Percentiles rank a stretch among this genome's conserved stretches.
phyloP scores from a whole-genome alignment of 1,284 basidiomycete genomes.

The Pseudozyma sp. region DNA sequence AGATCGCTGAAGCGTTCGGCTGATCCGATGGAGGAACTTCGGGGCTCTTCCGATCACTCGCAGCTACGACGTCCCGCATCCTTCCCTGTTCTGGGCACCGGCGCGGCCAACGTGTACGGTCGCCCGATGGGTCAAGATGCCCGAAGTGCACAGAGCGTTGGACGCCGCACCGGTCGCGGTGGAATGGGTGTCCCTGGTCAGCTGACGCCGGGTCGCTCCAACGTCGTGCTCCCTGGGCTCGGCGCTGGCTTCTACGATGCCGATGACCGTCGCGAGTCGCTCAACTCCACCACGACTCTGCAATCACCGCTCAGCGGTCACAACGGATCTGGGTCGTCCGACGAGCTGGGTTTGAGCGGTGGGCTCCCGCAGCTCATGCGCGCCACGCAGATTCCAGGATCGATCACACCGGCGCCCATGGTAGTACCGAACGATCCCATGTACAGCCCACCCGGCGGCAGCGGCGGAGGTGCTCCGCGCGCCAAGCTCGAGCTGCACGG shows the following conservation, averaged over 20 bases:
- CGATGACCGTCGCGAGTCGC: constrained; percentile 36
- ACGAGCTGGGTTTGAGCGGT: constrained; percentile 33
- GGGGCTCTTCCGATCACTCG: constrained; percentile 30
- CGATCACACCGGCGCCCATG: constrained; percentile 19
- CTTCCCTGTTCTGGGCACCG: constrained; percentile 43
- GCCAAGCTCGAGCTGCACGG: constrained; percentile 68
- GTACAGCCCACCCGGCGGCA: constrained; percentile 46
- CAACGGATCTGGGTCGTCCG: constrained; percentile 32
- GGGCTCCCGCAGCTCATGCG: constrained; percentile 51
- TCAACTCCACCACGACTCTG: constrained; percentile 29
- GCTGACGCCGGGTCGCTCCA: constrained; percentile 35
- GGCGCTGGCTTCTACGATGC: constrained; percentile 34
- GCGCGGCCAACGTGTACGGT: constrained; percentile 30
- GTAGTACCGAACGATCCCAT: constrained; percentile 36
- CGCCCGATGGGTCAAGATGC: constrained; percentile 35
- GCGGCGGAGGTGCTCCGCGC: constrained; percentile 42
- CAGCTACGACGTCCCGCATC: constrained; percentile 46
- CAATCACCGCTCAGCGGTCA: constrained; percentile 37
- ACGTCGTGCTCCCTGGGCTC: constrained; percentile 35
- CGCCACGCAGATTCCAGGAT: constrained; percentile 42
- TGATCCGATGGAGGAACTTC: constrained; percentile 40
- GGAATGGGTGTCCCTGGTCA: constrained; percentile 33
- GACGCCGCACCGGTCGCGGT: constrained; percentile 34
- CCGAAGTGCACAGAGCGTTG: constrained; percentile 28
- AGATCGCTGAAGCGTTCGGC: constrained; percentile 50